A percentile compares a stretch with the other conserved stretches of the same genome.
Conservation (phyloP, 352 stramenopile species). For the Phytopythium delawarense region DNA sequence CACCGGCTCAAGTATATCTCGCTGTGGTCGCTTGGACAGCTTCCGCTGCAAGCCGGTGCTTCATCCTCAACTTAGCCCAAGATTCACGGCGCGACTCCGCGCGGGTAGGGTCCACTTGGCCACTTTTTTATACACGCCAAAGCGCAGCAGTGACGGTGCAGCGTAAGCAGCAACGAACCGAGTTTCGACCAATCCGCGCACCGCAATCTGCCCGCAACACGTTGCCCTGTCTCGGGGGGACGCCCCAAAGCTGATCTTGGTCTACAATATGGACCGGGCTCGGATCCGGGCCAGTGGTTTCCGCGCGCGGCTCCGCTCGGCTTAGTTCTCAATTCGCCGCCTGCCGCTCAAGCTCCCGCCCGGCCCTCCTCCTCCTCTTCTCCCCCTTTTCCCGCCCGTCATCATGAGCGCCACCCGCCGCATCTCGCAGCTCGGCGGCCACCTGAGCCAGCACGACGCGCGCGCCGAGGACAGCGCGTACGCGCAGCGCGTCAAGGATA, state of each 20-base stretch:
- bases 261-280: neutral
- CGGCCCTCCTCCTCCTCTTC: neutral
- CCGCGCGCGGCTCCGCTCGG: neutral
- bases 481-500: slow-evolving; percentile 67
- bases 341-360: slow-evolving; percentile 16
- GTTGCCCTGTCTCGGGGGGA: neutral
- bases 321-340: slow-evolving; percentile 49
- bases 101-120: neutral
- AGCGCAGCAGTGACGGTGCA: slow-evolving; percentile 39
- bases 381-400: neutral
- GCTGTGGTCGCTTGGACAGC: too few species aligned
- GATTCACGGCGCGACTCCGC: neutral
- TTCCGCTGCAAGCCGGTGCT: neutral
- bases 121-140: slow-evolving; percentile 27
- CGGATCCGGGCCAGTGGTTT: neutral
- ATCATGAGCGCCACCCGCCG: slow-evolving; percentile 65
- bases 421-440: slow-evolving; percentile 69
- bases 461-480: slow-evolving; percentile 58
- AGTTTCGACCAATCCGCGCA: slow-evolving; percentile 22
- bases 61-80: neutral
- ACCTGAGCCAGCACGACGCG: slow-evolving; percentile 55
- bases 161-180: slow-evolving; percentile 24
- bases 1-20: neutral
- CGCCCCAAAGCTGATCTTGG: slow-evolving; percentile 12
- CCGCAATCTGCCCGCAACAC: slow-evolving; percentile 10